Conservation (phyloP, 768 basidiomycete genomes). For the Wakefieldia striispora region DNA sequence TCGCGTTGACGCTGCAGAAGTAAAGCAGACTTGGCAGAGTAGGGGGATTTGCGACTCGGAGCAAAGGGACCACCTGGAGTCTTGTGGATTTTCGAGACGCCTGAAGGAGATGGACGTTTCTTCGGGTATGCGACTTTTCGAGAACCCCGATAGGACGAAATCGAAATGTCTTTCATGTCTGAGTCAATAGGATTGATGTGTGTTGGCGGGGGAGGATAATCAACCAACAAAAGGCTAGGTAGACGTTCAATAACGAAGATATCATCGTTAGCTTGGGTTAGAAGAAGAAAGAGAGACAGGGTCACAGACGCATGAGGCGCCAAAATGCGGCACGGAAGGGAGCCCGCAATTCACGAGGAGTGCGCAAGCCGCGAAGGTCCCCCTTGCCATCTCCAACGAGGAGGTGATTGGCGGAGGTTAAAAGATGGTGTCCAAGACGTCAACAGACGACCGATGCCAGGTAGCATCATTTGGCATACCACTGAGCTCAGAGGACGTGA, state of each 20-base stretch:
- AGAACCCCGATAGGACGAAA: constrained; percentile 54
- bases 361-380: neutral
- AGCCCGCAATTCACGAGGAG: neutral
- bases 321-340: neutral
- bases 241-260: constrained; percentile 20
- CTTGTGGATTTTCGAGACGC: constrained; percentile 67
- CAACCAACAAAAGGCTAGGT: constrained; percentile 44
- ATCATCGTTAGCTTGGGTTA: constrained; percentile 21
- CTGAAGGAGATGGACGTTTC: constrained; percentile 83
- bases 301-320: constrained; percentile 4
- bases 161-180: constrained; percentile 79
- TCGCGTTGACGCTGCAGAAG: constrained; percentile 68
- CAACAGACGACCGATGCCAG: neutral
- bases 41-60: constrained; percentile 59
- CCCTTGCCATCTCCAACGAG: neutral
- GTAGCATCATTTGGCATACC: constrained; percentile 2
- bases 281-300: constrained; percentile 2
- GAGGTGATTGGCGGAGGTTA: constrained; percentile 7
- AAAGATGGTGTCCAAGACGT: constrained; percentile 13
- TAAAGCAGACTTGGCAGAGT: constrained; percentile 58
- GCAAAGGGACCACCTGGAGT: constrained; percentile 47
- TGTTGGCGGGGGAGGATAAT: constrained; percentile 42
- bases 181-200: constrained; percentile 20
- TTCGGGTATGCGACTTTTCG: constrained; percentile 73
- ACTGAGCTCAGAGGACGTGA: constrained; percentile 7